Conservation (phyloP, 176 grass and related monocot species). For the Aegilops sharonensis region DNA sequence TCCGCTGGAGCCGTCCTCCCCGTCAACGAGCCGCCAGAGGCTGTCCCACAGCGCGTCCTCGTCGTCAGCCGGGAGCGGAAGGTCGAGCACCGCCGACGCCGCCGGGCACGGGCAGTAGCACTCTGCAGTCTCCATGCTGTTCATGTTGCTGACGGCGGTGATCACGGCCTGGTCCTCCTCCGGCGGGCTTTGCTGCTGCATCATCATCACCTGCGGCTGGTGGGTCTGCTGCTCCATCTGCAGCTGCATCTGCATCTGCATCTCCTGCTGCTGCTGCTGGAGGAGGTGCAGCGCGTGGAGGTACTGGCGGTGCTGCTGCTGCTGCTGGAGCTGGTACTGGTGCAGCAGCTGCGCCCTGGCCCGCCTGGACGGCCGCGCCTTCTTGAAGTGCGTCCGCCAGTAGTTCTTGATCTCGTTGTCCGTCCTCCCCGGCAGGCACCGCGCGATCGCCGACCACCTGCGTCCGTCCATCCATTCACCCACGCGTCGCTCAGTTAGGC, state of each 20-base stretch:
- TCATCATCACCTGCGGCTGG: background rate
- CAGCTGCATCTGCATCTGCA: conserved; percentile 13
- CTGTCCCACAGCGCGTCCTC: conserved; percentile 48
- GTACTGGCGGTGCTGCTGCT: conserved; percentile 45
- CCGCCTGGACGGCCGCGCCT: conserved; percentile 51
- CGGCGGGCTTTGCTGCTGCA: background rate
- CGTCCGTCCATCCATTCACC: background rate
- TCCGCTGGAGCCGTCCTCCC: background rate
- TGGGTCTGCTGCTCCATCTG: background rate
- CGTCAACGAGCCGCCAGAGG: conserved; percentile 62
- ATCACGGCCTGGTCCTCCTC: background rate
- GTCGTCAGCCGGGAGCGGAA: conserved; percentile 5
- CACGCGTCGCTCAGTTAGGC: conserved; percentile 27
- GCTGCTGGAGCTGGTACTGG: conserved; percentile 52
- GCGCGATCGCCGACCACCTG: conserved; percentile 96
- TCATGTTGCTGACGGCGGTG: background rate
- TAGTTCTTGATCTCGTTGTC: conserved; percentile 99
- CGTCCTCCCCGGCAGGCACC: conserved; percentile 92
- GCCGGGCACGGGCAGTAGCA: conserved; percentile 12
- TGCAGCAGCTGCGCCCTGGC: conserved; percentile 57
- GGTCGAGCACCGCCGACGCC: background rate
- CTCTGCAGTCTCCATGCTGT: background rate
- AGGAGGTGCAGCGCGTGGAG: conserved; percentile 34
- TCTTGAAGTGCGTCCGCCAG: conserved; percentile 99
- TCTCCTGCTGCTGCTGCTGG: conserved; percentile 23